Percentiles rank a stretch among this genome's conserved stretches.
Conservation (phyloP, 1,139 yeast species). For the Candida sp. region DNA sequence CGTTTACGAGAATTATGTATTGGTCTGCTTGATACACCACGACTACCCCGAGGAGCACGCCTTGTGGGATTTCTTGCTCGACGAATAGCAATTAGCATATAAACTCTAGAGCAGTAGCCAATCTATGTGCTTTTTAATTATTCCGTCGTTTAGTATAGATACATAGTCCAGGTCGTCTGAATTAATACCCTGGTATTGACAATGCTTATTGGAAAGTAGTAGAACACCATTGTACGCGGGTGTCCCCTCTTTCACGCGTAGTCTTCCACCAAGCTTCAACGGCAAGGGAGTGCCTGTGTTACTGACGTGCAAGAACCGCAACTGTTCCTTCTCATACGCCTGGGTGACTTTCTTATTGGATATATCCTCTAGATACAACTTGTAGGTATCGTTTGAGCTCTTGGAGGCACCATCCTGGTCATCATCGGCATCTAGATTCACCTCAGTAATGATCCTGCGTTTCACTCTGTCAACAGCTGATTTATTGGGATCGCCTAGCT, state of each 20-base stretch:
- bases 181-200: conserved; percentile 38
- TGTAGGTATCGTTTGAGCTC: conserved; percentile 21
- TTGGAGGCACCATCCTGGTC: conserved; percentile 1
- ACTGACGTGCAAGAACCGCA: conserved; percentile 33
- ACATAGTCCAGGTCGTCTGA: conserved; percentile 26
- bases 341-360: conserved; percentile 33
- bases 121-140: conserved; percentile 40
- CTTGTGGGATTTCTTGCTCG: conserved; percentile 71
- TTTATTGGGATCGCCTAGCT: conserved; percentile 40
- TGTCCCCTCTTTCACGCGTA: conserved; percentile 37
- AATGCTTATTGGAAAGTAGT: conserved; percentile 30
- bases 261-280: conserved; percentile 42
- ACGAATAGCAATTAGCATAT: conserved; percentile 24
- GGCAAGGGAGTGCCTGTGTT: conserved; percentile 33
- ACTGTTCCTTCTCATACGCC: conserved; percentile 43
- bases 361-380: conserved; percentile 37
- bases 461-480: conserved; percentile 42
- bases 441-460: conserved; percentile 32
- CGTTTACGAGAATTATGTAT: conserved; percentile 64
- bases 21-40: conserved; percentile 87
- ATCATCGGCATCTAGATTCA: conserved; percentile 30
- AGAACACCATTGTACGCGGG: conserved; percentile 37
- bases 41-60: conserved; percentile 78
- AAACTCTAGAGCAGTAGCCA: conserved; percentile 14
- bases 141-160: conserved; percentile 31